Evolutionary conservation across 2,329 filamentous ascomycete species (phyloP).

Genomic region (Elsinoe batatas): DNA sequence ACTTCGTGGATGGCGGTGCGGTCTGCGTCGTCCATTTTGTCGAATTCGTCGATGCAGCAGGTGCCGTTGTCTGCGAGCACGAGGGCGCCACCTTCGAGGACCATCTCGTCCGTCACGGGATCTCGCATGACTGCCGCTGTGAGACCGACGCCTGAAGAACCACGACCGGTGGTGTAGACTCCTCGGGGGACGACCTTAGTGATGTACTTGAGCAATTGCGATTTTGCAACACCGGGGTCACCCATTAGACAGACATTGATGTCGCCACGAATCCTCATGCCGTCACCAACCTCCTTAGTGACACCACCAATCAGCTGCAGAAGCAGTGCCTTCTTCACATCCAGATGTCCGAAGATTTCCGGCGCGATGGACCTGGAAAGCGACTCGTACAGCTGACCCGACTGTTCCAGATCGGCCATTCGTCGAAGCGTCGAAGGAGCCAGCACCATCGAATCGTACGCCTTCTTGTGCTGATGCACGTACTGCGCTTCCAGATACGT

Average conservation of each 20-base stretch:
- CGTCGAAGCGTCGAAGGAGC: conserved; percentile 69
- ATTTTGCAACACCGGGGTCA: conserved; percentile 98
- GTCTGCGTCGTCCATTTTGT: conserved; percentile 69
- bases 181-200: conserved; percentile 94
- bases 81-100: conserved; percentile 64
- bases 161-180: conserved; percentile 67
- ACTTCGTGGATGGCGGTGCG: conserved; percentile 68
- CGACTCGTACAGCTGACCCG: conserved; percentile 90
- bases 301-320: conserved; percentile 92
- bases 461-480: conserved; percentile 93
- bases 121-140: conserved; percentile 70
- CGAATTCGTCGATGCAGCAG: conserved; percentile 71
- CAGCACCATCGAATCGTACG: conserved; percentile 83
- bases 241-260: conserved; percentile 99
- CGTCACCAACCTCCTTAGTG: conserved; percentile 91
- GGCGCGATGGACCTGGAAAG: conserved; percentile 93
- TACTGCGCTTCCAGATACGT: conserved; percentile 94
- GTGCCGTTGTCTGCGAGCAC: conserved; percentile 66
- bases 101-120: conserved; percentile 61
- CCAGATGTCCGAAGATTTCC: conserved; percentile 90
- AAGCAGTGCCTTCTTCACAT: conserved; percentile 97
- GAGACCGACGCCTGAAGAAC: conserved; percentile 64
- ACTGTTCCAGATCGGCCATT: conserved; percentile 75
- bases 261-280: conserved; percentile 97
- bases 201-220: conserved; percentile 83